Evolutionary conservation across 2,329 filamentous ascomycete genomes (phyloP).

Genomic region (Colletotrichum sp.): DNA sequence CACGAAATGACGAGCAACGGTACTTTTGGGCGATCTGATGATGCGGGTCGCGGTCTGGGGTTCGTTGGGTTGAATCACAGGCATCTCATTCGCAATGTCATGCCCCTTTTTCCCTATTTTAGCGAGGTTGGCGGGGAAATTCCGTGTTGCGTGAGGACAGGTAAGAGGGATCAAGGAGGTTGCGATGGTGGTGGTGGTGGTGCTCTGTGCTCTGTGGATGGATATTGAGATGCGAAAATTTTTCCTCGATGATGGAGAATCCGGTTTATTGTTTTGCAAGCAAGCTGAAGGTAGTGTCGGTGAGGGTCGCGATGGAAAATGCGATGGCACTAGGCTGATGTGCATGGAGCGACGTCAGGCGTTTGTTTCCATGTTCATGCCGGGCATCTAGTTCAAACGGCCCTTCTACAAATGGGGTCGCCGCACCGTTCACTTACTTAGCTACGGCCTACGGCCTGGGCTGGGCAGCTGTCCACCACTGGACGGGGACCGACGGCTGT

Average conservation of each 20-base stretch:
- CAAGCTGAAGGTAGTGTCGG: neutral
- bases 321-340: neutral
- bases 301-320: neutral
- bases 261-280: neutral
- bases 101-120: neutral
- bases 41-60: neutral
- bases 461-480: neutral
- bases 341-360: neutral
- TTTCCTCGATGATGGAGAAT: neutral
- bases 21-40: neutral
- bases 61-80: neutral
- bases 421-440: neutral
- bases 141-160: neutral
- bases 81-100: neutral
- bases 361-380: conserved; percentile 1
- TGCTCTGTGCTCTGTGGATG: neutral
- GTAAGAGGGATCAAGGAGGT: neutral
- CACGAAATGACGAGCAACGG: neutral
- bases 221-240: neutral
- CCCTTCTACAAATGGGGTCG: conserved; percentile 17
- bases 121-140: neutral
- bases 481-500: neutral
- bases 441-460: neutral
- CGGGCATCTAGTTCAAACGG: conserved; percentile 3
- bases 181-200: neutral